These are phyloP conservation scores for Astrephomene gubernaculifera DNA, from an alignment of 139 green algal genomes.

Conservation along the genomic window DNA sequence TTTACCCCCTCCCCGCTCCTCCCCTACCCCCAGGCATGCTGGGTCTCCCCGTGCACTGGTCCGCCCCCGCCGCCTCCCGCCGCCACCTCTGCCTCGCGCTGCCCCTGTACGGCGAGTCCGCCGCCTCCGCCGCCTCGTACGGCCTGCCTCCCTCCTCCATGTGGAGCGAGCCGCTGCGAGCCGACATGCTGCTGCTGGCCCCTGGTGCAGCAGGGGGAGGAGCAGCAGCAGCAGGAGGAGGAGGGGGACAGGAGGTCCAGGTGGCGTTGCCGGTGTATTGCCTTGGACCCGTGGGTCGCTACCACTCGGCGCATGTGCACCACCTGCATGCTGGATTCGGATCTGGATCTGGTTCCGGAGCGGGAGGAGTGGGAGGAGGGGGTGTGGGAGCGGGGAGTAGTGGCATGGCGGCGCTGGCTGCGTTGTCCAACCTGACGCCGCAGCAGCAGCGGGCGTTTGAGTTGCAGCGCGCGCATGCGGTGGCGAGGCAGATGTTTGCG, in stretches of 20 bases:
- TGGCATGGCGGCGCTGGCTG: conserved; percentile 29
- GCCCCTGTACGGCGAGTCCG: conserved; percentile 1
- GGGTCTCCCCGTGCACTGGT: conserved; percentile 46
- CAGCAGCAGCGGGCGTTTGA: conserved; percentile 25
- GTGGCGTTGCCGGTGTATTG: conserved; percentile 49
- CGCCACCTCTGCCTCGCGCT: conserved; percentile 42
- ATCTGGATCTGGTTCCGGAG: no score
- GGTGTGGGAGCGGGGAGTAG: no score
- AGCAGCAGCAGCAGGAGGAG: no score
- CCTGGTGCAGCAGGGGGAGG: no score
- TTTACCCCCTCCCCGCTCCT: neutral
- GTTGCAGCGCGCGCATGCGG: conserved; percentile 28
- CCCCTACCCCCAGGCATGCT: conserved; percentile 15
- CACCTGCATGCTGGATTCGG: conserved; percentile 3
- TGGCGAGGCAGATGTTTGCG: neutral
- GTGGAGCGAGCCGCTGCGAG: conserved; percentile 34
- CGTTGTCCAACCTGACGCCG: conserved; percentile 37
- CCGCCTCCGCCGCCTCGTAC: conserved; percentile 28
- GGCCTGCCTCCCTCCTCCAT: conserved; percentile 8
- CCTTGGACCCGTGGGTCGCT: conserved; percentile 41
- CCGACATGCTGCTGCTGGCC: conserved; percentile 43
- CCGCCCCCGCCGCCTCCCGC: neutral
- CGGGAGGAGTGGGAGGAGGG: no score
- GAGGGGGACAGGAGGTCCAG: conserved; percentile 41
- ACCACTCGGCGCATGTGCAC: neutral